Evolutionary conservation across 768 basidiomycete genomes (phyloP).

Genomic region (Tylopilus felleus): DNA sequence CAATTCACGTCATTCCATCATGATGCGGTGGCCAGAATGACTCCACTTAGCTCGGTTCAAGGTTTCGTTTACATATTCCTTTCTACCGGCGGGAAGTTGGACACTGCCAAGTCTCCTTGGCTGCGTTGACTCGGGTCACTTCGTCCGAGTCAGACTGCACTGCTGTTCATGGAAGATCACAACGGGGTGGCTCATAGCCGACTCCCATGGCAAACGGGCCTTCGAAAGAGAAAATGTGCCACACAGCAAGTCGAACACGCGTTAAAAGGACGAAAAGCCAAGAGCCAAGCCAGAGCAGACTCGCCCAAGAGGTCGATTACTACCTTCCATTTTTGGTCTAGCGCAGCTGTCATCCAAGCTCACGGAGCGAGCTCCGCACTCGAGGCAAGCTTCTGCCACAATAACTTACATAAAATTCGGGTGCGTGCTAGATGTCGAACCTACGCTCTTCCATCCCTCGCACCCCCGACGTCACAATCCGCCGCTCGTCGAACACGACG

Average conservation of each 20-base stretch:
- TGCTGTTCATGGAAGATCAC: not conserved
- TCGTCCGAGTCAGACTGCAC: not conserved
- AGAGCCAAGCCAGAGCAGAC: conserved; percentile 12
- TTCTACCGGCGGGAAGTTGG: not conserved
- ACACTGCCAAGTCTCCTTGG: not conserved
- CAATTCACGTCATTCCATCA: conserved; percentile 1
- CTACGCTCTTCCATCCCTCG: conserved; percentile 34
- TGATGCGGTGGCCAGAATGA: conserved; percentile 2
- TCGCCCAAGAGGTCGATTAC: conserved; percentile 4
- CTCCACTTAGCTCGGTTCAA: not conserved
- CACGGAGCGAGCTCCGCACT: not conserved
- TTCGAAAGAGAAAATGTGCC: not conserved
- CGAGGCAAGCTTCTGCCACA: too few species aligned
- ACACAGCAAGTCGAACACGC: not conserved
- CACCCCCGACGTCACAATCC: conserved; percentile 51
- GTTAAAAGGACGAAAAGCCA: not conserved
- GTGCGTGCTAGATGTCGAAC: conserved; percentile 31
- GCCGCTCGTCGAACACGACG: conserved; percentile 70
- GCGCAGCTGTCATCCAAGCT: not conserved
- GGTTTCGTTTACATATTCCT: not conserved
- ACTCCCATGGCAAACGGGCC: not conserved
- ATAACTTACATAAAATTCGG: not conserved
- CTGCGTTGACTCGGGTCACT: not conserved
- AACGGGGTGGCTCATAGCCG: not conserved
- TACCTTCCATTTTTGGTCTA: conserved; percentile 9